phyloP scores from a whole-genome alignment of 257 asterid genomes.

The Solanum ossicruentum region DNA sequence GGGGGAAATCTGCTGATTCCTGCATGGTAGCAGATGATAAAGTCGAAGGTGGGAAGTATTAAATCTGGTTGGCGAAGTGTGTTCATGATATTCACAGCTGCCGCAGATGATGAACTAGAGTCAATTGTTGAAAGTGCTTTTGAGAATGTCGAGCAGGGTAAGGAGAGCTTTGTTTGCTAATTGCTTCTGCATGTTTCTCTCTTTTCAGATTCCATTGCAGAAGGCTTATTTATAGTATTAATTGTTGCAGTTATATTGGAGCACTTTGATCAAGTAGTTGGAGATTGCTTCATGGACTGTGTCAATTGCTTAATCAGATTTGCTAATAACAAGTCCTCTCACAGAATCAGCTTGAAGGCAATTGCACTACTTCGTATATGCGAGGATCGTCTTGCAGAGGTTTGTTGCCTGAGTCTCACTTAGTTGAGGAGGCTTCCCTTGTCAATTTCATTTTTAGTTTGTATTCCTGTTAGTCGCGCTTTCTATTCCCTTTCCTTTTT shows the following conservation, averaged over 20 bases:
- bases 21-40: conserved; percentile 72
- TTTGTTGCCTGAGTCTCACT: conserved; percentile 8
- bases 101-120: conserved; percentile 92
- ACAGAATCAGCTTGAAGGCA: conserved; percentile 93
- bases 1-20: conserved; percentile 12
- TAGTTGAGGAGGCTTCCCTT: neutral
- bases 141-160: conserved; percentile 98
- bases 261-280: conserved; percentile 97
- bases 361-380: conserved; percentile 98
- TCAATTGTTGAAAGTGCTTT: conserved; percentile 94
- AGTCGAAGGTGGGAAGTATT: conserved; percentile 96
- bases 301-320: conserved; percentile 98
- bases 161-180: conserved; percentile 2
- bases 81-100: conserved; percentile 98
- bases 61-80: conserved; percentile 99
- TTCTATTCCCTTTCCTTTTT: too few relatives aligned
- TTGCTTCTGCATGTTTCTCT: conserved; percentile 5
- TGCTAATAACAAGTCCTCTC: conserved; percentile 89
- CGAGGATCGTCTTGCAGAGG: conserved; percentile 99
- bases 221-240: conserved; percentile 6
- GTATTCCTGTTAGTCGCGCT: neutral
- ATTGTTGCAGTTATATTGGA: conserved; percentile 86
- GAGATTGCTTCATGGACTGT: conserved; percentile 99
- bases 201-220: neutral
- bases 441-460: neutral